These are phyloP conservation scores for Pythium periplocum DNA, from an alignment of 352 stramenopile genomes.

Conservation along the genomic window DNA sequence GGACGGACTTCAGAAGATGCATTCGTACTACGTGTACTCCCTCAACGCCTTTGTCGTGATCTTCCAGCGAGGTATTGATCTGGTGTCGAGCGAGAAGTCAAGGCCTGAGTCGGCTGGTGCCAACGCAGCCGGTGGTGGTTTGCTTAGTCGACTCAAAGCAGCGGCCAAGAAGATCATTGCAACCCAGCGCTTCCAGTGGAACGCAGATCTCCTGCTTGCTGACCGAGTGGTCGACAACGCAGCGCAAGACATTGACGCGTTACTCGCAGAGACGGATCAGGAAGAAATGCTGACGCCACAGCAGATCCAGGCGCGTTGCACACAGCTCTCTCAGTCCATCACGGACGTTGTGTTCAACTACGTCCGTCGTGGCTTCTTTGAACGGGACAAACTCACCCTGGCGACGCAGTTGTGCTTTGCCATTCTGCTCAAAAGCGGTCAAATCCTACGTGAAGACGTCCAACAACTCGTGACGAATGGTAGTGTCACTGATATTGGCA, in stretches of 20 bases:
- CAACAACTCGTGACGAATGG: constrained; percentile 73
- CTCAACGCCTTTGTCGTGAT: constrained; percentile 94
- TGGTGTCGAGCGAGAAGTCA: constrained; percentile 51
- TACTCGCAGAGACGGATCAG: constrained; percentile 61
- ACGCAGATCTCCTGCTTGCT: constrained; percentile 72
- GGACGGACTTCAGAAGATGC: constrained; percentile 89
- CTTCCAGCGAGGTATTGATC: constrained; percentile 93
- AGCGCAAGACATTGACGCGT: constrained; percentile 47
- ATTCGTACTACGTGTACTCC: constrained; percentile 95
- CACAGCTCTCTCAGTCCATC: constrained; percentile 57
- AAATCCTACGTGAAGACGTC: constrained; percentile 46
- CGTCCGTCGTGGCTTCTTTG: constrained; percentile 90
- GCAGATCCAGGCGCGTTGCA: constrained; percentile 51
- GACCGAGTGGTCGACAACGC: constrained; percentile 58
- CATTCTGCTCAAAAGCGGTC: constrained; percentile 79
- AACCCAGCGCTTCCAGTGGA: constrained; percentile 84
- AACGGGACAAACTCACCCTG: constrained; percentile 91
- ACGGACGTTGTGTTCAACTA: constrained; percentile 93
- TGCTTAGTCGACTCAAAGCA: constrained; percentile 67
- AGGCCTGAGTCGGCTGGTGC: constrained; percentile 14
- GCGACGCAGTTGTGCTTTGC: constrained; percentile 90
- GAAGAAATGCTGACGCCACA: constrained; percentile 47
- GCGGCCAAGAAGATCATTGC: constrained; percentile 81
- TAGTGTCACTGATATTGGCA: constrained; percentile 30
- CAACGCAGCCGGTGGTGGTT: constrained; percentile 20